Conservation (phyloP, 164 flowering plant genomes). For the Aristolochia fimbriata region DNA sequence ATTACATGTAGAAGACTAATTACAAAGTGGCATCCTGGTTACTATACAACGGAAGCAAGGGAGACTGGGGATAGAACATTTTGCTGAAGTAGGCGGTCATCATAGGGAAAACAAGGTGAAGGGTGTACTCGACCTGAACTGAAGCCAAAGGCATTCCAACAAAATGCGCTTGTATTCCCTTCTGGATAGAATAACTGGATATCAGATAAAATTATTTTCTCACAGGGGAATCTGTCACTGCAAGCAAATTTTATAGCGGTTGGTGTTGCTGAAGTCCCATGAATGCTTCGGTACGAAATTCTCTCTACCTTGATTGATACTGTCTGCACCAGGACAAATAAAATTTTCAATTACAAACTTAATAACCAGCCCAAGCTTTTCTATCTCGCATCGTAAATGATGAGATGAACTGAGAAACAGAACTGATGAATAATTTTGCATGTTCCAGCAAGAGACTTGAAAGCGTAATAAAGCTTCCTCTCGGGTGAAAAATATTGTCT, state of each 20-base stretch:
- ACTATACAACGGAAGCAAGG: slow-evolving; percentile 11
- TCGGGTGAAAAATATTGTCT: no score
- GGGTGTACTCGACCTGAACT: slow-evolving; percentile 47
- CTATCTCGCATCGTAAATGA: neutral
- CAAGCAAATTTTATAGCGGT: slow-evolving; percentile 70
- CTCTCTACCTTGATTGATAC: slow-evolving; percentile 45
- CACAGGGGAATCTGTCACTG: slow-evolving; percentile 72
- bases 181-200: slow-evolving; percentile 32
- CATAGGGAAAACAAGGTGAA: slow-evolving; percentile 40
- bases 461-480: neutral
- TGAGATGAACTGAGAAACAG: no score
- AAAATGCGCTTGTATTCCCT: slow-evolving; percentile 39
- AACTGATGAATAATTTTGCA: no score
- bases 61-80: slow-evolving; percentile 9
- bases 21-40: neutral
- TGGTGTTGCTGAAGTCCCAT: slow-evolving; percentile 74
- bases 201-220: slow-evolving; percentile 47
- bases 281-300: slow-evolving; percentile 45
- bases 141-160: slow-evolving; percentile 75
- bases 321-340: slow-evolving; percentile 37
- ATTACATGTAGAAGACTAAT: neutral
- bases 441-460: neutral
- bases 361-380: no score
- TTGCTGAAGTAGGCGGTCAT: slow-evolving; percentile 23
- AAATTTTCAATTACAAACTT: no score